Evolutionary conservation across 164 flowering plant species (phyloP).

Genomic region (Stephania yunnanensis): DNA sequence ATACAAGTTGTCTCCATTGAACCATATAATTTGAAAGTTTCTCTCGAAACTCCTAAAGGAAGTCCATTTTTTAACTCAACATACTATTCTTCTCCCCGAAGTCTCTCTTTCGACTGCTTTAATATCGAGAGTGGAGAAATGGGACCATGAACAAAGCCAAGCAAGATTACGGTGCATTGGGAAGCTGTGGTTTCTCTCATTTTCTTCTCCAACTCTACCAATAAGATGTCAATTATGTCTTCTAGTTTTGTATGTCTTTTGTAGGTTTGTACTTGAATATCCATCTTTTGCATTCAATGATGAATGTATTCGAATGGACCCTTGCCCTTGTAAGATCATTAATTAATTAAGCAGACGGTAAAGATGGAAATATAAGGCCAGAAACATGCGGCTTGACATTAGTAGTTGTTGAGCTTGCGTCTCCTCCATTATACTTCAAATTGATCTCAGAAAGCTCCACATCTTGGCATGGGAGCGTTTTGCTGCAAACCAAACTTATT

Average conservation of each 20-base stretch:
- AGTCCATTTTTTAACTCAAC: too few species aligned
- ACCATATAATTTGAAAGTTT: too few species aligned
- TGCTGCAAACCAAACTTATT: constrained; percentile 23
- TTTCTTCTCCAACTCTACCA: too few species aligned
- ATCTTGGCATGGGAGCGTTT: constrained; percentile 17
- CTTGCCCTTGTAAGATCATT: not conserved
- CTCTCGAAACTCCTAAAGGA: too few species aligned
- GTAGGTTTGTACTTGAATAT: not conserved
- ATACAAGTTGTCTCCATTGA: too few species aligned
- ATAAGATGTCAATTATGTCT: too few species aligned
- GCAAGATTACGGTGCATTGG: too few species aligned
- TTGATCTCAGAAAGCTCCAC: constrained; percentile 20
- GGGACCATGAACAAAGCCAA: too few species aligned
- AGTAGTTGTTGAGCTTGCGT: constrained; percentile 10
- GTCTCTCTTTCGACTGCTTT: too few species aligned
- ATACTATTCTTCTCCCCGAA: too few species aligned
- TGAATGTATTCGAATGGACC: not conserved
- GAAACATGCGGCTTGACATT: constrained; percentile 6
- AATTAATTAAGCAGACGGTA: not conserved
- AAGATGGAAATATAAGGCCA: constrained; percentile 6
- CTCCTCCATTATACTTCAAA: constrained; percentile 22
- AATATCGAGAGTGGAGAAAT: too few species aligned
- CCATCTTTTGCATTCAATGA: not conserved
- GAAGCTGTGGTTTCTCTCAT: too few species aligned
- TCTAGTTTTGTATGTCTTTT: not conserved